A percentile compares a stretch with the other conserved stretches of the same genome.
Evolutionary conservation across 1,284 basidiomycete genomes (phyloP).

Genomic region (Moesziomyces sp.): DNA sequence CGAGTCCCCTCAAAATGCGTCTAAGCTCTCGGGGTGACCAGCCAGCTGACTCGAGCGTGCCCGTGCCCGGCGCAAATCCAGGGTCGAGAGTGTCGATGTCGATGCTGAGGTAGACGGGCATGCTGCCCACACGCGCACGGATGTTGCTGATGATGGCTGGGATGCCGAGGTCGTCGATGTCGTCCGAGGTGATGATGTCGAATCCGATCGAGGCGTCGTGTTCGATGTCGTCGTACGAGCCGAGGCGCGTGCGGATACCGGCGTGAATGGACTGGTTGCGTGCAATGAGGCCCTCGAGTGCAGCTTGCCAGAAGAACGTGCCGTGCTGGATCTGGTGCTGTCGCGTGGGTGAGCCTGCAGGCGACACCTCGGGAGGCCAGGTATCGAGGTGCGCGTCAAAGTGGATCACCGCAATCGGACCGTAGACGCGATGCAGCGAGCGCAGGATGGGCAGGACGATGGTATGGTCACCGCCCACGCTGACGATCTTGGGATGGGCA

Average conservation of each 20-base stretch:
- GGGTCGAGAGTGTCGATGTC: slow-evolving; percentile 62
- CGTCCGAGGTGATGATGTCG: slow-evolving; percentile 54
- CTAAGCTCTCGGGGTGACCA: slow-evolving; percentile 55
- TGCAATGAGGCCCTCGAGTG: slow-evolving; percentile 68
- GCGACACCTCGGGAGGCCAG: slow-evolving; percentile 73
- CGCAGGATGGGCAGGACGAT: slow-evolving; percentile 70
- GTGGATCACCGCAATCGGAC: slow-evolving; percentile 69
- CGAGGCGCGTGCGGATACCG: slow-evolving; percentile 73
- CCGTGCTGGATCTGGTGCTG: slow-evolving; percentile 65
- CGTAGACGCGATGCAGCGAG: slow-evolving; percentile 68
- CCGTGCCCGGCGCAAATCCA: slow-evolving; percentile 52
- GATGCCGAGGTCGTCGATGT: slow-evolving; percentile 51
- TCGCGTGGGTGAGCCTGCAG: slow-evolving; percentile 28
- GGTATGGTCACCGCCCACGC: slow-evolving; percentile 70
- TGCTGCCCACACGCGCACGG: slow-evolving; percentile 36
- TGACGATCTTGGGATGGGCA: slow-evolving; percentile 68
- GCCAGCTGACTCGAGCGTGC: slow-evolving; percentile 53
- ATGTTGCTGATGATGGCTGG: slow-evolving; percentile 44
- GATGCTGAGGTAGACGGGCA: slow-evolving; percentile 55
- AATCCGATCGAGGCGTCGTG: slow-evolving; percentile 54
- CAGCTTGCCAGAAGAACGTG: slow-evolving; percentile 69
- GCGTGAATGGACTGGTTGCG: slow-evolving; percentile 80
- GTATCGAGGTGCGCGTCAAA: slow-evolving; percentile 71
- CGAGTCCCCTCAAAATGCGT: slow-evolving; percentile 42
- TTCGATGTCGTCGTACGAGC: slow-evolving; percentile 41